Percentiles rank a stretch among this genome's conserved stretches.
phyloP scores from a whole-genome alignment of 371 early-diverging fungal species.

The Mucor racemosus region DNA sequence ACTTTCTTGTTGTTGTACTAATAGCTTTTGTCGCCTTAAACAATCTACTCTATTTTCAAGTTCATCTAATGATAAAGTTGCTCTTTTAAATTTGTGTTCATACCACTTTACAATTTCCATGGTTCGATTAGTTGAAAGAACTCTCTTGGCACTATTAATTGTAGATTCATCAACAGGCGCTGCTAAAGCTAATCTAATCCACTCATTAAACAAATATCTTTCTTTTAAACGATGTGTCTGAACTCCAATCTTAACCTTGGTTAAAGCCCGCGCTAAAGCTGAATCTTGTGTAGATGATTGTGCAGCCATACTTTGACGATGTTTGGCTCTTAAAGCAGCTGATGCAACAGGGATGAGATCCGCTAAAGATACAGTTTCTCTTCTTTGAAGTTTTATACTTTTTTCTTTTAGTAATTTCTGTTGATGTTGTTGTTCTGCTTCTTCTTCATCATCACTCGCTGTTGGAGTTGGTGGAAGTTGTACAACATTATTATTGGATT shows the following conservation, averaged over 20 bases:
- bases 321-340: slow-evolving; percentile 34
- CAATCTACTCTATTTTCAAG: slow-evolving; percentile 45
- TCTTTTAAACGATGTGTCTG: slow-evolving; percentile 48
- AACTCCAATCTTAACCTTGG: slow-evolving; percentile 45
- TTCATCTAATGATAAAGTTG: slow-evolving; percentile 33
- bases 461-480: slow-evolving; percentile 29
- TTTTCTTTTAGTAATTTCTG: slow-evolving; percentile 10
- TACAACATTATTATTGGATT: neutral
- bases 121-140: slow-evolving; percentile 33
- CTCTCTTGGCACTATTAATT: slow-evolving; percentile 25
- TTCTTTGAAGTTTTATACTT: slow-evolving; percentile 14
- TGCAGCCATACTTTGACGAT: neutral
- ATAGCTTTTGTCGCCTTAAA: slow-evolving; percentile 34
- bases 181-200: slow-evolving; percentile 50
- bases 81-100: slow-evolving; percentile 46
- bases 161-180: slow-evolving; percentile 42
- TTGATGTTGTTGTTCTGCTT: neutral
- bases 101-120: slow-evolving; percentile 53
- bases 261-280: slow-evolving; percentile 43
- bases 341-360: slow-evolving; percentile 51
- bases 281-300: slow-evolving; percentile 23
- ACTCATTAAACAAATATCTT: slow-evolving; percentile 47
- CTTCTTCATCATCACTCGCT: slow-evolving; percentile 27
- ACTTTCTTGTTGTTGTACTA: slow-evolving; percentile 18
- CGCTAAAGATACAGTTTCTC: slow-evolving; percentile 34